A percentile compares a stretch with the other conserved stretches of the same genome.
phyloP scores from a whole-genome alignment of 768 basidiomycete genomes.

The Candolleomyces aberdarensis region DNA sequence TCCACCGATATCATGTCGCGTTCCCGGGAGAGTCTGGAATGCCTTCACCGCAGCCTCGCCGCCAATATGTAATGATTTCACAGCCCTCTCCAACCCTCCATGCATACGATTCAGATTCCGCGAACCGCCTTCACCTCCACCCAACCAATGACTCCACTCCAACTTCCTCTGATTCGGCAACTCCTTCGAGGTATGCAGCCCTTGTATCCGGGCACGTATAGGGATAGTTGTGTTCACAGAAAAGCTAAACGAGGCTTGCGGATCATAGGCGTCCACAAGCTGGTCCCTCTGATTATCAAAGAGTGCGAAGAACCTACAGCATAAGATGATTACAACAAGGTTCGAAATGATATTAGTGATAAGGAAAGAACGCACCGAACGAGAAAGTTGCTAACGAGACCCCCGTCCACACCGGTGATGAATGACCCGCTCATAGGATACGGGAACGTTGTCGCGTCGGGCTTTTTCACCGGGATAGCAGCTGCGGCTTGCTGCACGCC shows the following conservation, averaged over 20 bases:
- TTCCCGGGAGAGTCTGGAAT: conserved; percentile 64
- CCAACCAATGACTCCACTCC: conserved; percentile 73
- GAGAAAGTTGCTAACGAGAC: conserved; percentile 73
- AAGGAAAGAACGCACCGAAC: conserved; percentile 48
- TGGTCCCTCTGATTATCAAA: conserved; percentile 75
- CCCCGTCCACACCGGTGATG: conserved; percentile 68
- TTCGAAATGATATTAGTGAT: conserved; percentile 8
- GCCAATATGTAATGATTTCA: conserved; percentile 70
- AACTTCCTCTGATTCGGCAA: conserved; percentile 84
- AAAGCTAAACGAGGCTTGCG: conserved; percentile 88
- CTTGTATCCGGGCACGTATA: conserved; percentile 69
- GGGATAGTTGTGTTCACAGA: conserved; percentile 84
- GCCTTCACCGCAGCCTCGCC: conserved; percentile 59
- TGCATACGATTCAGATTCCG: conserved; percentile 75
- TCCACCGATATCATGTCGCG: conserved; percentile 78
- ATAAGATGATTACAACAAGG: background rate
- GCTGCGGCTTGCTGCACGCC: conserved; percentile 61
- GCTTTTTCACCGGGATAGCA: conserved; percentile 36
- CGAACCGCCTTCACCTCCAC: conserved; percentile 42
- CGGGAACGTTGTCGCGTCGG: conserved; percentile 75
- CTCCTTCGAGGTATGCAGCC: conserved; percentile 55
- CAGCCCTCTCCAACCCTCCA: conserved; percentile 56
- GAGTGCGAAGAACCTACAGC: conserved; percentile 71
- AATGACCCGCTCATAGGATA: conserved; percentile 69
- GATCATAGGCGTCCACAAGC: conserved; percentile 74